Evolutionary conservation across 441 rosid genomes (phyloP).

Genomic region (Eugenia klotzschiana): DNA sequence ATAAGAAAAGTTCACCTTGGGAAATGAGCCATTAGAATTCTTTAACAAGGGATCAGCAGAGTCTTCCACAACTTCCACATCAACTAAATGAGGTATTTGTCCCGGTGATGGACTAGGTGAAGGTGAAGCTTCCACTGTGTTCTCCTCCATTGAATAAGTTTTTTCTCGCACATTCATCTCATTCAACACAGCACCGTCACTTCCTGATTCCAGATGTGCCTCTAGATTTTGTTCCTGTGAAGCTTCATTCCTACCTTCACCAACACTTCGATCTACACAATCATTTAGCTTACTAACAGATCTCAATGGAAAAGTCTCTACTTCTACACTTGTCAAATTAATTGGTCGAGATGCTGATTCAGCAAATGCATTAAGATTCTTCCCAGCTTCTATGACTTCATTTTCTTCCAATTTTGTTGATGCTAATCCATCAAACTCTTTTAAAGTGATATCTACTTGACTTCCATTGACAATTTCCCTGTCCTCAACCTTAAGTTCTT

Average conservation of each 20-base stretch:
- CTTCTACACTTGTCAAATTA: slow-evolving; percentile 29
- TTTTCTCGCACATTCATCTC: slow-evolving; percentile 4
- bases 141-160: slow-evolving; percentile 11
- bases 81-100: slow-evolving; percentile 2
- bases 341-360: slow-evolving; percentile 12
- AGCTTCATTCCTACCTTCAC: slow-evolving; percentile 9
- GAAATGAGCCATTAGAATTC: slow-evolving; percentile 6
- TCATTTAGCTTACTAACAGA: slow-evolving; percentile 15
- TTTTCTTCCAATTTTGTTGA: slow-evolving; percentile 9
- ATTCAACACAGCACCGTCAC: slow-evolving; percentile 3
- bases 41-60: slow-evolving; percentile 11
- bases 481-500: slow-evolving; percentile 9
- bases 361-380: slow-evolving; percentile 1
- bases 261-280: slow-evolving; percentile 5
- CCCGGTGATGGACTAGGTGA: slow-evolving; percentile 3
- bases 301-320: slow-evolving; percentile 53
- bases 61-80: slow-evolving; percentile 10
- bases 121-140: slow-evolving; percentile 1
- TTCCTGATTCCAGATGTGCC: slow-evolving; percentile 8
- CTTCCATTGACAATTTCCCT: slow-evolving; percentile 18
- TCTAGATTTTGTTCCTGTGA: slow-evolving; percentile 13
- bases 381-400: slow-evolving; percentile 9
- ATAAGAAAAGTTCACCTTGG: background rate
- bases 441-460: slow-evolving; percentile 5
- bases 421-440: slow-evolving; percentile 12